phyloP scores from a whole-genome alignment of 805 yeast species.

The Suhomyces emberorum region DNA sequence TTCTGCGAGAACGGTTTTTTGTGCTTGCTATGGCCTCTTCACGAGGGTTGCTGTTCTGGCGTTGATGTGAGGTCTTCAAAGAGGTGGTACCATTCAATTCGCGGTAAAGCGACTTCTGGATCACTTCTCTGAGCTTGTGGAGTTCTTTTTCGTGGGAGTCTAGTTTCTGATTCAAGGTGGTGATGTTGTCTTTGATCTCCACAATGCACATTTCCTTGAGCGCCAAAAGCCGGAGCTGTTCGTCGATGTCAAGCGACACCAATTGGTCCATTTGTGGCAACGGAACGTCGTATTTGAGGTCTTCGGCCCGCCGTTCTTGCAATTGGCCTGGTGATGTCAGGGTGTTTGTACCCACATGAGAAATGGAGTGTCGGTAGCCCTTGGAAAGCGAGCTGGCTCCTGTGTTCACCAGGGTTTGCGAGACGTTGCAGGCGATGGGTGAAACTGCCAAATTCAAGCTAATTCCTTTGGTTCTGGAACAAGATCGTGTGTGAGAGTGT shows the following conservation, averaged over 20 bases:
- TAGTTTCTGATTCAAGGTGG: constrained; percentile 39
- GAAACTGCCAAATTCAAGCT: constrained; percentile 31
- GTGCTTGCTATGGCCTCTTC: constrained; percentile 29
- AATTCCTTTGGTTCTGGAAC: constrained; percentile 28
- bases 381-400: no score
- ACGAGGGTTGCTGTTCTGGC: constrained; percentile 22
- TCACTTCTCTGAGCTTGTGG: constrained; percentile 44
- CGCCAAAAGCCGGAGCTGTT: constrained; percentile 58
- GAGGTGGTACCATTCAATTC: constrained; percentile 27
- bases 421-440: constrained; percentile 21
- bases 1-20: constrained; percentile 20
- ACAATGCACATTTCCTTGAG: constrained; percentile 65
- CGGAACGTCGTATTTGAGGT: constrained; percentile 25
- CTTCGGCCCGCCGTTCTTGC: no score
- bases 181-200: constrained; percentile 57
- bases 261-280: constrained; percentile 32
- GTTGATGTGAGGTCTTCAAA: constrained; percentile 10
- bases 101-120: constrained; percentile 44
- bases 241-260: constrained; percentile 41
- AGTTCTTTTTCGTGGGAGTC: constrained; percentile 47
- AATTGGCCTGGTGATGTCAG: no score
- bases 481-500: not conserved
- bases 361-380: no score
- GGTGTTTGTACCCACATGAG: no score
- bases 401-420: no score